Base-by-base conservation (phyloP, 345 rosid species). In the Corchorus olitorius region DNA sequence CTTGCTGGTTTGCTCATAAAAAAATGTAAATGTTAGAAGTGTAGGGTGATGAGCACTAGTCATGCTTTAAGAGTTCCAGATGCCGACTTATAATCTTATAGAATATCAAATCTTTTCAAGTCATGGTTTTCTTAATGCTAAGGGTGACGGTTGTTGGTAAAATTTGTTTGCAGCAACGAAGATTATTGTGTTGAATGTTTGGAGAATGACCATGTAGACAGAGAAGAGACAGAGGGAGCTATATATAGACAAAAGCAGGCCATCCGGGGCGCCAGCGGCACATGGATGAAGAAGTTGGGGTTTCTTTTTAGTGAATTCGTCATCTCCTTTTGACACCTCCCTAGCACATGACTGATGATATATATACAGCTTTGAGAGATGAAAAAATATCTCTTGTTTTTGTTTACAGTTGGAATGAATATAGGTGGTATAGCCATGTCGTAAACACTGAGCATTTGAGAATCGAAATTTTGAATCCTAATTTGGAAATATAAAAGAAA, bases 151-250 rank as follows among this genome's bases (percentile, higher is more conserved):
- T 34, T 19, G 50, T 74, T 55, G 9, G 22, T 33, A 14, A 14
- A 56, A 20, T 34, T 72, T 69, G 45, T 72, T 27, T 83, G 83
- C 91, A 87, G 93, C 85, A 71, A 77, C 83, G 91, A 69, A 86
- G 90, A 77, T 77, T 87, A 34, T 84, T 89, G 72, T 89, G 95
- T 82, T 87, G 77, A 84, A 69, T 13, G 41, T 49, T 35, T 73
- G 70, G 71, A n/a, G 70, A 43, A 19, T 73, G 63, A 63, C 69
- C 9, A 10, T n/a, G 76, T 35, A 54, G 75, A 74, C 59, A 72
- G 11, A 46, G 22, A 27, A 72, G 11, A 46, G 22, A 27, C 27
- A 27, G 27, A 27, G 5, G 66, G 75, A 70, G 56, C 64, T 53
- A 27, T 27, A 27, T 27, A 27, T 27, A 27, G 27, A 27, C 59